Evolutionary conservation across 176 grass and related monocot genomes (phyloP).

Genomic region (Bothriochloa decipiens): DNA sequence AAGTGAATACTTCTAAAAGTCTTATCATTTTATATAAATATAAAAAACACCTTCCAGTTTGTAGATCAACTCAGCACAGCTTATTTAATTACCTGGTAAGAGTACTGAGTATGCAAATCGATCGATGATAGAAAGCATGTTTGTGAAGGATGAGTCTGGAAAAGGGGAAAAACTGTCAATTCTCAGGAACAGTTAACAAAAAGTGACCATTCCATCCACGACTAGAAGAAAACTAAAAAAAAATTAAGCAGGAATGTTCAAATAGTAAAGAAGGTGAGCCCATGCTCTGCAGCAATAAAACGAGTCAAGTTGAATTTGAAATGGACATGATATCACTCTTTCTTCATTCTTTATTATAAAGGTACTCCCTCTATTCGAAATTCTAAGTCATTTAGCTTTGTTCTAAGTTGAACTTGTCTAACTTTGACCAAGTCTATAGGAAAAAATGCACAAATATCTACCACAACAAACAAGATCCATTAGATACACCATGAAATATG

Average conservation of each 20-base stretch:
- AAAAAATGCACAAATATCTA: conserved; percentile 1
- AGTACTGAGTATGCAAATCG: conserved; percentile 94
- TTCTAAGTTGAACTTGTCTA: background rate
- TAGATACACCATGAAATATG: background rate
- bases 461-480: background rate
- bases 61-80: background rate
- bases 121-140: conserved; percentile 97
- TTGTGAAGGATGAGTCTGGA: conserved; percentile 96
- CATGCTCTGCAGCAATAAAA: background rate
- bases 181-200: conserved; percentile 3
- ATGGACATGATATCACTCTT: background rate
- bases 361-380: background rate
- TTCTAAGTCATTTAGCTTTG: background rate
- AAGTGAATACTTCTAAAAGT: background rate
- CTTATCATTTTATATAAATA: background rate
- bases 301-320: background rate
- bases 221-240: background rate
- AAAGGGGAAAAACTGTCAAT: conserved; percentile 21
- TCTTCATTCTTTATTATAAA: background rate
- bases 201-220: background rate
- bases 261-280: background rate
- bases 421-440: background rate
- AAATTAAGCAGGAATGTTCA: conserved; percentile 9
- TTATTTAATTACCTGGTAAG: conserved; percentile 76
- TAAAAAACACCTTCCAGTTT: background rate